Base-by-base conservation (phyloP, 768 basidiomycete genomes). In the Sistotremastrum niveocremeum region DNA sequence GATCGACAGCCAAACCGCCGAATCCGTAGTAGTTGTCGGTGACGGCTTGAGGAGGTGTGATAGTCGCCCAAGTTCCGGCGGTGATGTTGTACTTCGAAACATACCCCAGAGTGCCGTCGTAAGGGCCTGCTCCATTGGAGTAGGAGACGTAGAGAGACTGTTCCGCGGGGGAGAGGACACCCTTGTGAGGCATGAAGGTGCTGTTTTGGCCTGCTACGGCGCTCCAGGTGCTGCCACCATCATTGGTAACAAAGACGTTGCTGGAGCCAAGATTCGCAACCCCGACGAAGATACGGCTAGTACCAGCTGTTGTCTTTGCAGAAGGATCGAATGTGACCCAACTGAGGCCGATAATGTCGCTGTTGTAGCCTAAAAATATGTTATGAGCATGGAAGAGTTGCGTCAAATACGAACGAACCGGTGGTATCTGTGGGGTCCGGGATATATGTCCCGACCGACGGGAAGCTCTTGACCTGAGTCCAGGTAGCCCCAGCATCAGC, bases 81-180 rank as follows among this genome's bases (percentile, higher is more conserved):
- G 71, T 60, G 36, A 79, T 73, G 56, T 75, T 65, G 57, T 65
- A 65, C 40, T 55, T 55, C 8, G 44, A 41, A 11, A 77, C 61
- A 1, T 68, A 61, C 12, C 76, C 77, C 12, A 60, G 54, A 0
- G 66, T 70, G 5, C 79, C 78, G 51, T 80, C 78, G 49, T 76
- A 79, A 3, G 80, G 78, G 32, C 77, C 78, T 33, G 75, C 77
- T 44, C 77, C 76, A 51, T 81, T 68, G 3, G 75, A 73, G 45
- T 76, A 77, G 0, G 76, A 74, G 31, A 81, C 63, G 52, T 81
- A 82, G 5, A 82, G 62, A 0, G 67, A 62, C 45, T 71, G 69
- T 50, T 80, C 77, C 1, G 66, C 55, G 1, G 74, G 73, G 4
- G 77, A 77, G 28, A 81, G 55, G 11, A 81, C 75, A 52, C 79